phyloP scores from a whole-genome alignment of 2,329 filamentous ascomycete genomes.

The Aspergillus quadrilineatus region DNA sequence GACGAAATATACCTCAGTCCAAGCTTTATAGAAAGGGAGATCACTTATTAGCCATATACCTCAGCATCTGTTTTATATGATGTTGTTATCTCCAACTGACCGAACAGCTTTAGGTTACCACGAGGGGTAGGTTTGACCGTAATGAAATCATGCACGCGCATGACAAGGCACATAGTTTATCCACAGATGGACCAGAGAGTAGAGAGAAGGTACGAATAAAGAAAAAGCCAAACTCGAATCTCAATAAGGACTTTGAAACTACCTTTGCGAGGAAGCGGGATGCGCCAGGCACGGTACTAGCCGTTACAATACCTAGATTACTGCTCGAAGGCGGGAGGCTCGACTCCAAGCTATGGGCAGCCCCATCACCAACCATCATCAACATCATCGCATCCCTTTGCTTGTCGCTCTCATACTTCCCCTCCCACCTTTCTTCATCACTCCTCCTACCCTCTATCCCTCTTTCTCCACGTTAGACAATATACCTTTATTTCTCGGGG shows the following conservation, averaged over 20 bases:
- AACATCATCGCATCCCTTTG: conserved; percentile 14
- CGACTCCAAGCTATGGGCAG: conserved; percentile 4
- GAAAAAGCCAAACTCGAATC: not conserved
- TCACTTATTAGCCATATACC: no score
- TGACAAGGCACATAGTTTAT: no score
- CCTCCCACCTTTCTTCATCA: conserved; percentile 11
- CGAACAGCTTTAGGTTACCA: no score
- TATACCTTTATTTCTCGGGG: not conserved
- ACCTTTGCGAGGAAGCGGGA: not conserved
- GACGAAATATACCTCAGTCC: no score
- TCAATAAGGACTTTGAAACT: no score
- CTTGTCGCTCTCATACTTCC: conserved; percentile 5
- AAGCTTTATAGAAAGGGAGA: no score
- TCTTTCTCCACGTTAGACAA: not conserved
- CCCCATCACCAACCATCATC: not conserved
- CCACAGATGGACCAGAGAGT: no score
- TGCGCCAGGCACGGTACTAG: conserved; percentile 1
- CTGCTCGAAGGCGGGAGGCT: not conserved
- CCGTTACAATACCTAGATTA: not conserved
- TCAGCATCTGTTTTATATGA: no score
- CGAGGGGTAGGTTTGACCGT: no score
- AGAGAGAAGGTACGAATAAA: not conserved
- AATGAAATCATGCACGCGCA: no score
- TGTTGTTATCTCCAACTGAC: no score
- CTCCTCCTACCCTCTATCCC: conserved; percentile 4